A percentile compares a stretch with the other conserved stretches of the same genome.
These are phyloP conservation scores for Fusarium aywerte DNA, from an alignment of 2,329 filamentous ascomycete genomes.

Conservation along the genomic window DNA sequence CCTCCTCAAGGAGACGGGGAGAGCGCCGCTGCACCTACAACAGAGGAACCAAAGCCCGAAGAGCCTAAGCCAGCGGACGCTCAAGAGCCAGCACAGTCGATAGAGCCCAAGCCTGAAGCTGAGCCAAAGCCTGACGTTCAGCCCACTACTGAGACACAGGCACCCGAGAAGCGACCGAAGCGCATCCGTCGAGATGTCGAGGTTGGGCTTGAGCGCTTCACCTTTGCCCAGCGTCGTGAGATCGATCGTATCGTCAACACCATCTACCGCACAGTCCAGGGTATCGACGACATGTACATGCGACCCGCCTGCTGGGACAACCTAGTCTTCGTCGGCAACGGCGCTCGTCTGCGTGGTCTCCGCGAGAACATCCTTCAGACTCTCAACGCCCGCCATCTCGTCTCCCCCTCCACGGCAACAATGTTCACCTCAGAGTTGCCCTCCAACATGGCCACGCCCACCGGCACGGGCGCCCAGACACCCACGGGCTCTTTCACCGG, in stretches of 20 bases:
- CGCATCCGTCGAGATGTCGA: conserved; percentile 75
- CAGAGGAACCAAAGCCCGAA: conserved; percentile 29
- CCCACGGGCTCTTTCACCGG: conserved; percentile 73
- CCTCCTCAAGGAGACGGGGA: conserved; percentile 20
- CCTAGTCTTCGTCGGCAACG: conserved; percentile 91
- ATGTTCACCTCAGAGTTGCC: conserved; percentile 98
- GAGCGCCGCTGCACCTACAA: background rate
- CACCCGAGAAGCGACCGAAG: conserved; percentile 62
- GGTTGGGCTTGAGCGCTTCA: conserved; percentile 80
- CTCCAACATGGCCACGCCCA: conserved; percentile 90
- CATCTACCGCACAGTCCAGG: conserved; percentile 84
- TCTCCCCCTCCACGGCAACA: conserved; percentile 91
- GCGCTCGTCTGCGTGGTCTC: conserved; percentile 78
- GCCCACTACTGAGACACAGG: conserved; percentile 45
- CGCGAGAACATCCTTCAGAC: conserved; percentile 87
- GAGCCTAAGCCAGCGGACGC: conserved; percentile 44
- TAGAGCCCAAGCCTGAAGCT: conserved; percentile 37
- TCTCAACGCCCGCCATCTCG: conserved; percentile 82
- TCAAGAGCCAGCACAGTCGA: conserved; percentile 36
- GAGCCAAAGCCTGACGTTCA: conserved; percentile 34
- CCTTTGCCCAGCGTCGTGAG: conserved; percentile 73
- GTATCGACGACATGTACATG: conserved; percentile 85
- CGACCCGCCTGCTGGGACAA: conserved; percentile 91
- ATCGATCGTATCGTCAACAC: conserved; percentile 86
- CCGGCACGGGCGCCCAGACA: conserved; percentile 90